Percentiles rank a stretch among this genome's conserved stretches.
These are phyloP conservation scores for Plasmodium fragile DNA, from an alignment of 169 alveolate genomes.

Conservation along the genomic window DNA sequence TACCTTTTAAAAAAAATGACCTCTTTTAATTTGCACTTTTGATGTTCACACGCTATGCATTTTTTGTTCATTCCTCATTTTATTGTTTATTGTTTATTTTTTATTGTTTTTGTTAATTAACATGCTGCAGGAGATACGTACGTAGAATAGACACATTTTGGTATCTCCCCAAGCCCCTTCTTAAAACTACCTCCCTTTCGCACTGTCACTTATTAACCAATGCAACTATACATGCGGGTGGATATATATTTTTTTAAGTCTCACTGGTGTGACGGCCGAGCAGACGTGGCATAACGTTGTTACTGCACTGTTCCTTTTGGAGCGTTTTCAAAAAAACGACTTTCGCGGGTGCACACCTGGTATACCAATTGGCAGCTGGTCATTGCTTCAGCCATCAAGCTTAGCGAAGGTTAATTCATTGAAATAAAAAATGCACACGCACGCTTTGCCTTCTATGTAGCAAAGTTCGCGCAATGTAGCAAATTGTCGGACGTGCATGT, in stretches of 20 bases:
- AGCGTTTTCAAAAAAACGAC: background rate
- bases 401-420: background rate
- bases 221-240: background rate
- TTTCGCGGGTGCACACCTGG: background rate
- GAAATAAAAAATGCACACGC: background rate
- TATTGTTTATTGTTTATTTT: background rate
- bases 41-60: background rate
- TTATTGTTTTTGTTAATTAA: constrained; percentile 9
- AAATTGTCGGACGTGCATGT: background rate
- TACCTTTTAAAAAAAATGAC: background rate
- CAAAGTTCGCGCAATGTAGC: background rate
- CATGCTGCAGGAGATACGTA: background rate
- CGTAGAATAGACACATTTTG: background rate
- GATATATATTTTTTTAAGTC: background rate
- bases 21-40: constrained; percentile 1
- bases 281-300: background rate
- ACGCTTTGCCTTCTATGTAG: background rate
- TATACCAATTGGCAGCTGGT: background rate
- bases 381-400: background rate
- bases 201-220: no score
- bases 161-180: background rate
- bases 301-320: background rate
- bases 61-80: background rate
- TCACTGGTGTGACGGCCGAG: background rate
- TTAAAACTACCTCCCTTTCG: background rate